Percentiles rank a stretch among this genome's conserved stretches.
Conservation (phyloP, 2,329 filamentous ascomycete species). For the Beauveria brongniartii region DNA sequence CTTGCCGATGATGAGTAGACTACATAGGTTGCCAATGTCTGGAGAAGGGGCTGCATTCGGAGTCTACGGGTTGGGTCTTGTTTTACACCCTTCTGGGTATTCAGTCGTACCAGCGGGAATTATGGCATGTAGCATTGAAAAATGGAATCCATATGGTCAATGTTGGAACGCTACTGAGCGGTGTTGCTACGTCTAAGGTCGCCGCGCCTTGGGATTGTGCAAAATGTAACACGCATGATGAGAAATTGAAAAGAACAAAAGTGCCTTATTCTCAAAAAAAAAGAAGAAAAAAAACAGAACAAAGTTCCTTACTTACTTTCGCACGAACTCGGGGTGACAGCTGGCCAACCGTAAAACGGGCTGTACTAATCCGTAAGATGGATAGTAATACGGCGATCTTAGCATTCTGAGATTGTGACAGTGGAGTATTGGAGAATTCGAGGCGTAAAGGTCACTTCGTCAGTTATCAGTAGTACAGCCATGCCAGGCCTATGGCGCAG, state of each 20-base stretch:
- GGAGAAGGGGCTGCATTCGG: conserved; percentile 51
- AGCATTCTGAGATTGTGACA: no score
- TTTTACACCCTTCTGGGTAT: conserved; percentile 38
- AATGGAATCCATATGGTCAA: conserved; percentile 43
- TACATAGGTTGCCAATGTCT: conserved; percentile 37
- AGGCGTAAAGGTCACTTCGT: no score
- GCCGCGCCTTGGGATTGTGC: background rate
- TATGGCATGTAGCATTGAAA: conserved; percentile 52
- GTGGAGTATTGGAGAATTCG: background rate
- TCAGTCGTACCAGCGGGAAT: conserved; percentile 42
- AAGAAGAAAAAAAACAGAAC: background rate
- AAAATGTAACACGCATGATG: conserved; percentile 9
- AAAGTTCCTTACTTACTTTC: background rate
- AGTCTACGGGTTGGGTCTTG: conserved; percentile 52
- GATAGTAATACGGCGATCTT: no score
- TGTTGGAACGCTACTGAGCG: conserved; percentile 18
- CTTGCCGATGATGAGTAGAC: conserved; percentile 56
- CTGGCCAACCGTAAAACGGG: background rate
- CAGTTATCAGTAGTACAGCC: no score
- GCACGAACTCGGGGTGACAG: background rate
- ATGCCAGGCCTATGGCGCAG: no score
- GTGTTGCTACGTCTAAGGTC: background rate
- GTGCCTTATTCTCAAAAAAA: background rate
- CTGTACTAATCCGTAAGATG: no score
- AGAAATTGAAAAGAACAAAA: conserved; percentile 8